phyloP scores from a whole-genome alignment of 176 grass and related monocot genomes.

The Musa acuminata region DNA sequence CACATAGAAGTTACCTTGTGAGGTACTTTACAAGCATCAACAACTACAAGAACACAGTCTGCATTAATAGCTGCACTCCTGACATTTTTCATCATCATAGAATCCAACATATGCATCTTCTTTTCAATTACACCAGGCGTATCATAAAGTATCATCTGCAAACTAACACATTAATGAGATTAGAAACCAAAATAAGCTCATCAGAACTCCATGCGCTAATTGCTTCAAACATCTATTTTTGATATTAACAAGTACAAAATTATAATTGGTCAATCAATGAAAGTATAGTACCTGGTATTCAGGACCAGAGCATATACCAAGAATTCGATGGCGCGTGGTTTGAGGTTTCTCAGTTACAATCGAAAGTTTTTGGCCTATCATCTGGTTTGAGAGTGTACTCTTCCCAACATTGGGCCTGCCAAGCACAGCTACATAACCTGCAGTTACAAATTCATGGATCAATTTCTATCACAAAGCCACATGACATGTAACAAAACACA shows the following conservation, averaged over 20 bases:
- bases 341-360: slow-evolving; percentile 95
- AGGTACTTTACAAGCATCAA: slow-evolving; percentile 64
- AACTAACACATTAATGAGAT: slow-evolving; percentile 76
- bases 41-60: slow-evolving; percentile 74
- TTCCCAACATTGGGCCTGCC: slow-evolving; percentile 95
- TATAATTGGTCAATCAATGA: slow-evolving; percentile 12
- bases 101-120: slow-evolving; percentile 78
- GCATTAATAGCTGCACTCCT: slow-evolving; percentile 60
- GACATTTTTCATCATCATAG: slow-evolving; percentile 98
- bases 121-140: slow-evolving; percentile 83
- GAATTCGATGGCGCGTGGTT: slow-evolving; percentile 72
- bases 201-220: neutral
- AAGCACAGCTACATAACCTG: slow-evolving; percentile 86
- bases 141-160: slow-evolving; percentile 98
- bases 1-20: slow-evolving; percentile 42
- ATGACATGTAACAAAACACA: neutral
- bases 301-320: slow-evolving; percentile 82
- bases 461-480: neutral
- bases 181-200: slow-evolving; percentile 24
- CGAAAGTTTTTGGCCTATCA: slow-evolving; percentile 88
- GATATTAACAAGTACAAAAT: neutral
- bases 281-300: slow-evolving; percentile 77
- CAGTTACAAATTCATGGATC: neutral
- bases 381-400: slow-evolving; percentile 92
- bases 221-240: neutral